Evolutionary conservation across 495 filamentous ascomycete species (phyloP).

Genomic region (Penicillium antarcticum): DNA sequence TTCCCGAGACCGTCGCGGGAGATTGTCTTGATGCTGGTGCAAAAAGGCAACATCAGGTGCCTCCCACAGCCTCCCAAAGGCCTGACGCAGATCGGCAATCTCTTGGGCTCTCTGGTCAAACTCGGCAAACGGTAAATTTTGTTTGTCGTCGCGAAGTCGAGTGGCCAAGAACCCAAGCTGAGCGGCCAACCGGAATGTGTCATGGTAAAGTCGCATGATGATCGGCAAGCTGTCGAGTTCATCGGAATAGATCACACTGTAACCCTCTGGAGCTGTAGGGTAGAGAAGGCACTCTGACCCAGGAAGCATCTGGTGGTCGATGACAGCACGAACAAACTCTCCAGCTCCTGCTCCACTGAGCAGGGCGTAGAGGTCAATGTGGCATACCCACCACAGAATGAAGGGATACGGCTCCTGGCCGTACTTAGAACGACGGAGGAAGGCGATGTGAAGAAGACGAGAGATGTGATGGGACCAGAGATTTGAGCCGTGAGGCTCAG

Average conservation of each 20-base stretch:
- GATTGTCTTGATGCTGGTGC: conserved; percentile 32
- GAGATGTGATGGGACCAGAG: conserved; percentile 56
- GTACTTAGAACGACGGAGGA: conserved; percentile 42
- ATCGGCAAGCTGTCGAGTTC: conserved; percentile 36
- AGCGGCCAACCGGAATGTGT: conserved; percentile 39
- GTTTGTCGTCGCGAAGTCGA: conserved; percentile 31
- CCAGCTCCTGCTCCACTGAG: conserved; percentile 51
- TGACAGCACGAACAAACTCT: conserved; percentile 45
- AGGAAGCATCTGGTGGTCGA: conserved; percentile 49
- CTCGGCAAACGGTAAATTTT: conserved; percentile 8
- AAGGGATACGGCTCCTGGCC: conserved; percentile 49
- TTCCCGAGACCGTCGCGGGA: conserved; percentile 38
- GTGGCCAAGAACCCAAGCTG: conserved; percentile 40
- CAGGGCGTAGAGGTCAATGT: conserved; percentile 55
- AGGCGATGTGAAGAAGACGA: conserved; percentile 49
- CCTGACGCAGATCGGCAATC: conserved; percentile 32
- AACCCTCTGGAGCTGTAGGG: conserved; percentile 21
- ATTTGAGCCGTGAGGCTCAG: conserved; percentile 42
- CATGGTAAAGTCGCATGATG: conserved; percentile 43
- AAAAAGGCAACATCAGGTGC: conserved; percentile 32
- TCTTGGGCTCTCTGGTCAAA: conserved; percentile 20
- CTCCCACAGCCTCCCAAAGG: conserved; percentile 41
- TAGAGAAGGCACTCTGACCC: conserved; percentile 32
- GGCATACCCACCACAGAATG: conserved; percentile 54
- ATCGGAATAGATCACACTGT: conserved; percentile 32